Evolutionary conservation across 2,329 filamentous ascomycete species (phyloP).

Genomic region (Sclerotinia minor): DNA sequence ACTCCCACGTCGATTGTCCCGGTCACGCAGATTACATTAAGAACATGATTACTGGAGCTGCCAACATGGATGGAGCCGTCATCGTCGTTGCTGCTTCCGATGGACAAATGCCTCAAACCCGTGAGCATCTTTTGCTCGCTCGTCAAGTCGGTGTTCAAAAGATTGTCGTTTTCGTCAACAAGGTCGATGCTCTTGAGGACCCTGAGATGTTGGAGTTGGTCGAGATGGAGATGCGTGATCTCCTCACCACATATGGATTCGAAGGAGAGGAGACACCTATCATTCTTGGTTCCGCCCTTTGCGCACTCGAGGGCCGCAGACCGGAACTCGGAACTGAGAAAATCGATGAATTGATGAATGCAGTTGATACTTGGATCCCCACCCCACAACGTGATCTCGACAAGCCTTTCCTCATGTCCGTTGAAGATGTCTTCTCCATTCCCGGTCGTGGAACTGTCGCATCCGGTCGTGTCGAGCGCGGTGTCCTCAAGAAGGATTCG

Average conservation of each 20-base stretch:
- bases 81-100: conserved; percentile 98
- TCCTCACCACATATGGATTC: conserved; percentile 89
- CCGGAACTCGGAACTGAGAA: conserved; percentile 83
- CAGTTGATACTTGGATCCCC: conserved; percentile 95
- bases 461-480: conserved; percentile 96
- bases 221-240: conserved; percentile 99
- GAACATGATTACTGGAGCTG: conserved; percentile 99
- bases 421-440: conserved; percentile 91
- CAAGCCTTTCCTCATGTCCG: conserved; percentile 98
- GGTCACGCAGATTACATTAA: conserved; percentile 99
- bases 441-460: conserved; percentile 93
- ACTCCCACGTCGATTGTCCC: conserved; percentile 99
- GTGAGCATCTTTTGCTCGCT: conserved; percentile 96
- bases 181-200: conserved; percentile 96
- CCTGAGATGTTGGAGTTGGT: conserved; percentile 99
- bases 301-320: conserved; percentile 82
- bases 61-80: conserved; percentile 98
- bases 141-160: conserved; percentile 97
- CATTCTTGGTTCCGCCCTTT: conserved; percentile 93
- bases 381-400: conserved; percentile 91
- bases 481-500: conserved; percentile 86
- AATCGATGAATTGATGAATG: conserved; percentile 87
- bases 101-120: conserved; percentile 99
- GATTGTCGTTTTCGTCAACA: conserved; percentile 99
- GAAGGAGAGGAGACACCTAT: conserved; percentile 98